Percentiles rank a stretch among this genome's conserved stretches.
These are phyloP conservation scores for Allantophomopsis lycopodina DNA, from an alignment of 2,329 filamentous ascomycete genomes.

Conservation along the genomic window DNA sequence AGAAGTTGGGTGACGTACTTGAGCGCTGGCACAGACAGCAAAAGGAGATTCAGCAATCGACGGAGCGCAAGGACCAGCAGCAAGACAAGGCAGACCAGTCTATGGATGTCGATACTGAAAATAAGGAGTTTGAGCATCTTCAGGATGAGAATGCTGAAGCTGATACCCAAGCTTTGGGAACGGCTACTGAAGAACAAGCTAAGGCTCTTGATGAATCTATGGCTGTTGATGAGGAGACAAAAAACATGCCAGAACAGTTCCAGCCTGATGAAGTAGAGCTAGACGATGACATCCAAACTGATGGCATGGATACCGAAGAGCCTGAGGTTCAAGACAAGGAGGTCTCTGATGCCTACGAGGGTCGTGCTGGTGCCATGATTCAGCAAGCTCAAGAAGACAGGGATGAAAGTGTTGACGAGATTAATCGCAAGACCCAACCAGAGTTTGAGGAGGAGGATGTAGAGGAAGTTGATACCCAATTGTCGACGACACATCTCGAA, in stretches of 20 bases:
- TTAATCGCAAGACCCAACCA: slow-evolving; percentile 22
- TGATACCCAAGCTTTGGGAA: slow-evolving; percentile 87
- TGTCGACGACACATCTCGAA: slow-evolving; percentile 60
- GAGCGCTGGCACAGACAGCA: slow-evolving; percentile 89
- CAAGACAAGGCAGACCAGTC: slow-evolving; percentile 2
- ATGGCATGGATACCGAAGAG: slow-evolving; percentile 26
- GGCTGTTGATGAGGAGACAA: slow-evolving; percentile 60
- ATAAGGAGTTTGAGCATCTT: slow-evolving; percentile 87
- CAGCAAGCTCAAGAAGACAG: slow-evolving; percentile 27
- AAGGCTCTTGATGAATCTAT: slow-evolving; percentile 78
- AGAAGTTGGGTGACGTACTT: slow-evolving; percentile 84
- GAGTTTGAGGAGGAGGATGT: slow-evolving; percentile 21
- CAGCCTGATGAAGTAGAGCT: slow-evolving; percentile 25
- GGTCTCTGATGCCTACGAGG: slow-evolving; percentile 36
- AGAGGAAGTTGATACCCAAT: slow-evolving; percentile 33
- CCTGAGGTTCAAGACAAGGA: slow-evolving; percentile 24
- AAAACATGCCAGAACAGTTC: slow-evolving; percentile 41
- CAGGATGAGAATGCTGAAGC: slow-evolving; percentile 67
- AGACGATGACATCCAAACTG: slow-evolving; percentile 30
- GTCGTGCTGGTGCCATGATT: slow-evolving; percentile 43
- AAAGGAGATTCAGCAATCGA: slow-evolving; percentile 54
- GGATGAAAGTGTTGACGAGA: slow-evolving; percentile 33
- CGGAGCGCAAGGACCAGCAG: slow-evolving; percentile 20
- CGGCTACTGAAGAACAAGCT: slow-evolving; percentile 76
- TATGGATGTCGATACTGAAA: slow-evolving; percentile 45